phyloP scores from a whole-genome alignment of 2,329 filamentous ascomycete species.

The Stagonosporopsis chrysanthemi region DNA sequence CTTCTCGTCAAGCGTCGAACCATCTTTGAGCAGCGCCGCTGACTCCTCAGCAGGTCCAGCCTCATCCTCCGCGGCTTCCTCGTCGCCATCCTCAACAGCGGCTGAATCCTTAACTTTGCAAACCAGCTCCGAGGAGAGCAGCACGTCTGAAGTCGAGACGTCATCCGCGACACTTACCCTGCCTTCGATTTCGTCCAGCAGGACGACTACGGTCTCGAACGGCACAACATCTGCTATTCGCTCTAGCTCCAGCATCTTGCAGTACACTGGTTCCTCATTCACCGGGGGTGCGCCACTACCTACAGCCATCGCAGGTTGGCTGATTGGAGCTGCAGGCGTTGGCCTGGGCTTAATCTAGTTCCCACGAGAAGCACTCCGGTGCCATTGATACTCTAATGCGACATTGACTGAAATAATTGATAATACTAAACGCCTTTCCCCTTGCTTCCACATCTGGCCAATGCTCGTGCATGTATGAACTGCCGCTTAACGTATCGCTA shows the following conservation, averaged over 20 bases:
- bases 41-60: slow-evolving; percentile 21
- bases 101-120: neutral
- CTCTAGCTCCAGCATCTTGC: slow-evolving; percentile 9
- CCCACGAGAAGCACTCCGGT: slow-evolving; percentile 1
- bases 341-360: slow-evolving; percentile 31
- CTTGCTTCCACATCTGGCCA: neutral
- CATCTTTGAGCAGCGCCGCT: slow-evolving; percentile 22
- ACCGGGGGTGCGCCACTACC: slow-evolving; percentile 19
- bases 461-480: neutral
- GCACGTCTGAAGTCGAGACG: neutral
- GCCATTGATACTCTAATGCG: slow-evolving; percentile 1
- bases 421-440: slow-evolving; percentile 4
- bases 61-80: slow-evolving; percentile 10
- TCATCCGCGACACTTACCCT: slow-evolving; percentile 3
- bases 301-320: slow-evolving; percentile 27
- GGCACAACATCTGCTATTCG: slow-evolving; percentile 11
- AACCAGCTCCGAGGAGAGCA: slow-evolving; percentile 3
- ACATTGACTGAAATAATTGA: slow-evolving; percentile 3
- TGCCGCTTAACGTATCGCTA: neutral
- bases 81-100: neutral
- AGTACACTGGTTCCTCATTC: slow-evolving; percentile 15
- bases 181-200: slow-evolving; percentile 8
- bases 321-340: slow-evolving; percentile 32
- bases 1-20: slow-evolving; percentile 7
- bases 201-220: slow-evolving; percentile 10